Evolutionary conservation across 2,329 filamentous ascomycete species (phyloP).

Genomic region (Xylariaceae sp.): DNA sequence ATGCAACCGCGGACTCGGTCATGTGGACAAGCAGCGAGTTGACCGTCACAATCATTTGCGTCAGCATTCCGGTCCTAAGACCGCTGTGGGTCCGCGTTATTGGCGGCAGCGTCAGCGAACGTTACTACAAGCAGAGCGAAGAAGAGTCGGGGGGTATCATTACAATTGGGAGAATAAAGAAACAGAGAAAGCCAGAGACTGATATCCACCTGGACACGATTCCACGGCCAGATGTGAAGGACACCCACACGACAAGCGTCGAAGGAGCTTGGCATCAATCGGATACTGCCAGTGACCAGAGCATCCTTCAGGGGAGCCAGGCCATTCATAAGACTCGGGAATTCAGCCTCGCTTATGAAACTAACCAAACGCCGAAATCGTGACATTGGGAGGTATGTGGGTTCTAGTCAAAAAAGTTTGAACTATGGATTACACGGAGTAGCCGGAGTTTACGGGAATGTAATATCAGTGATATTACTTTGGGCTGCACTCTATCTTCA

Average conservation of each 20-base stretch:
- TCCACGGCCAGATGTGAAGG: constrained; percentile 8
- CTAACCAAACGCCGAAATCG: background rate
- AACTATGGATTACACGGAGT: too few species aligned
- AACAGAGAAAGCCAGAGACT: constrained; percentile 4
- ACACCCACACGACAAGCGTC: constrained; percentile 9
- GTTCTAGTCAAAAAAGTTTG: background rate
- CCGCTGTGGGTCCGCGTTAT: constrained; percentile 19
- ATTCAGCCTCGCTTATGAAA: constrained; percentile 15
- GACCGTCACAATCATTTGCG: constrained; percentile 23
- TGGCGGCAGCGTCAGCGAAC: constrained; percentile 5
- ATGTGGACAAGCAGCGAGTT: constrained; percentile 24
- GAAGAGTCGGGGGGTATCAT: constrained; percentile 5
- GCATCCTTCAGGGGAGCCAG: constrained; percentile 7
- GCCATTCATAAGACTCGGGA: constrained; percentile 14
- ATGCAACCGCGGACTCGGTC: constrained; percentile 20
- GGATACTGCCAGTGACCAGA: constrained; percentile 6
- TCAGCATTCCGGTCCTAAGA: constrained; percentile 21
- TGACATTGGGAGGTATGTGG: background rate
- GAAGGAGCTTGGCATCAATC: constrained; percentile 3
- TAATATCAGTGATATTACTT: too few species aligned
- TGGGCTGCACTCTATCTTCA: too few species aligned
- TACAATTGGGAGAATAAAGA: constrained; percentile 12
- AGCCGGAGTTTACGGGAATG: too few species aligned
- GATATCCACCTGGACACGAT: constrained; percentile 11
- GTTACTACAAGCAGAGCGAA: constrained; percentile 13